Conservation (phyloP, 208 protist species). For the Crithidia bombi region DNA sequence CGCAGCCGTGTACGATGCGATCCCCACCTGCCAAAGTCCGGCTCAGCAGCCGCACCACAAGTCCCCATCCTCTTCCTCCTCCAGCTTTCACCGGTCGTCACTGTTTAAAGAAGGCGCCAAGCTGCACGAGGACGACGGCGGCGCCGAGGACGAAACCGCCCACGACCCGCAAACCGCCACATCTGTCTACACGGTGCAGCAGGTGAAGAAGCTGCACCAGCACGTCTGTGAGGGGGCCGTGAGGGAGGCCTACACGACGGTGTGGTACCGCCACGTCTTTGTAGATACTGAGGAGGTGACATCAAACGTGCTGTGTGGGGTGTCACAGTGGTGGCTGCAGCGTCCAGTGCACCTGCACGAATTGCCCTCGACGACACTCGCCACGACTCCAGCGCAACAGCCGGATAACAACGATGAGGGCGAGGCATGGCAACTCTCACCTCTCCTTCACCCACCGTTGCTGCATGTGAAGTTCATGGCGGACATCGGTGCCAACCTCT, state of each 20-base stretch:
- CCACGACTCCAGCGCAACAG: background rate
- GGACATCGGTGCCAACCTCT: conserved; percentile 29
- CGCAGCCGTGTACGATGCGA: conserved; percentile 20
- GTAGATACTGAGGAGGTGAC: conserved; percentile 23
- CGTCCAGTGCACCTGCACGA: conserved; percentile 36
- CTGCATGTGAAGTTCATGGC: conserved; percentile 31
- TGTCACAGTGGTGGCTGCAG: conserved; percentile 61
- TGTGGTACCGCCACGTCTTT: conserved; percentile 49
- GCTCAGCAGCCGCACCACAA: background rate
- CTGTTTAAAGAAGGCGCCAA: conserved; percentile 16
- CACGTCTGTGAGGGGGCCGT: background rate
- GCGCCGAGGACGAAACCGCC: conserved; percentile 26
- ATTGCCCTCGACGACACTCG: conserved; percentile 26
- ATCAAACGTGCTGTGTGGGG: conserved; percentile 31
- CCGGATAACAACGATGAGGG: background rate
- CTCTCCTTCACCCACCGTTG: conserved; percentile 4
- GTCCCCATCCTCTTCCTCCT: no score
- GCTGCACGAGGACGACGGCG: conserved; percentile 27
- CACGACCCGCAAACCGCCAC: conserved; percentile 43
- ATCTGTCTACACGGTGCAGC: conserved; percentile 38
- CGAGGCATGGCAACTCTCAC: background rate
- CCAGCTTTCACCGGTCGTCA: background rate
- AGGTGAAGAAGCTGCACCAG: conserved; percentile 22
- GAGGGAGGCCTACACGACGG: conserved; percentile 4
- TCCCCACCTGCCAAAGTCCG: background rate